A percentile compares a stretch with the other conserved stretches of the same genome.
Conservation (phyloP, 192 early-diverging fungal genomes). For the Umbelopsis isabellina region DNA sequence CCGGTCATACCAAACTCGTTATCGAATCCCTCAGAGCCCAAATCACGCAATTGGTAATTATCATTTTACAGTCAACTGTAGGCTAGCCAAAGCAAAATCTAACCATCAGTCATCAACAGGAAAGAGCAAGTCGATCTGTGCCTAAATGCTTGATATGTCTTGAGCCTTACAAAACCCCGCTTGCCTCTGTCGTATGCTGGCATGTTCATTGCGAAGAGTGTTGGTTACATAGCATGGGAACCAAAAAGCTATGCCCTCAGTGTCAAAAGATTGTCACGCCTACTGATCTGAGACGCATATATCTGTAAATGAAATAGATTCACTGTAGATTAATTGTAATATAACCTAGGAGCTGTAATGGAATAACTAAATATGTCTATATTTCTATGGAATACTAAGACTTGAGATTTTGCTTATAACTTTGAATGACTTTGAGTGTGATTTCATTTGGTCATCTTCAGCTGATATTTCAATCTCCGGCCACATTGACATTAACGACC, state of each 20-base stretch:
- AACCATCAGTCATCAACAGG: constrained; percentile 31
- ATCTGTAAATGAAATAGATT: constrained; percentile 58
- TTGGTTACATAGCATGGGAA: constrained; percentile 83
- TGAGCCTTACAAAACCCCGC: constrained; percentile 70
- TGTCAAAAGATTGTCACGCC: constrained; percentile 87
- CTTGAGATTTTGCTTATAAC: neutral
- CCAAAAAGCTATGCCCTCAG: constrained; percentile 90
- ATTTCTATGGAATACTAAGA: neutral
- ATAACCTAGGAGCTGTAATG: too few species aligned
- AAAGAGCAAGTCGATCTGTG: constrained; percentile 46
- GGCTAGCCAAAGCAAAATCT: neutral
- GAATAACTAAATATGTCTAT: neutral
- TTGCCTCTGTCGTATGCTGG: constrained; percentile 85
- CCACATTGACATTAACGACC: too few species aligned
- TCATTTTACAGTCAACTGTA: neutral
- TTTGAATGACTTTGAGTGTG: neutral
- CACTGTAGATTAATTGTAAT: neutral
- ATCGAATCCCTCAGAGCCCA: constrained; percentile 80
- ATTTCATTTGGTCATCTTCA: neutral
- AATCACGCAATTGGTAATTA: constrained; percentile 60
- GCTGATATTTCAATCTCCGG: too few species aligned
- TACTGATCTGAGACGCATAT: constrained; percentile 78
- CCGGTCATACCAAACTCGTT: constrained; percentile 61
- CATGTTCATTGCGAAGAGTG: constrained; percentile 91
- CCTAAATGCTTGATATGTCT: constrained; percentile 82